phyloP scores from a whole-genome alignment of 73 alveolate genomes.

The Blepharisma stoltei region DNA sequence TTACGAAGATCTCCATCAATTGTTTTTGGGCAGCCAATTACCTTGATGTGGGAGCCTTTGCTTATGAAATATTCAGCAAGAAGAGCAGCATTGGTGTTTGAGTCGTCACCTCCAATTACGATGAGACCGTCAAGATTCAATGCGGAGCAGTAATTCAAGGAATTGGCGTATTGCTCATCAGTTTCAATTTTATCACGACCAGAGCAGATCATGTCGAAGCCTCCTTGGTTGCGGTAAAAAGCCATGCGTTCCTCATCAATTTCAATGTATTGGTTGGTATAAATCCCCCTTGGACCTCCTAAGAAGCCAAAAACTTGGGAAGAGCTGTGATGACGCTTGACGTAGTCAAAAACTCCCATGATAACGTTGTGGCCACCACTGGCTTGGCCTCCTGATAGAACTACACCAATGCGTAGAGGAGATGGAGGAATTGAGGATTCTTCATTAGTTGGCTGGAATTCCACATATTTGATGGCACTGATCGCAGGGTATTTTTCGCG shows the following conservation, averaged over 20 bases:
- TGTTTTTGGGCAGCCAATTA: constrained; percentile 97
- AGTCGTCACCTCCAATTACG: constrained; percentile 98
- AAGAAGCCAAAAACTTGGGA: constrained; percentile 89
- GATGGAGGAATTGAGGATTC: constrained; percentile 26
- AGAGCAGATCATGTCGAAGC: constrained; percentile 95
- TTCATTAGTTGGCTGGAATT: constrained; percentile 32
- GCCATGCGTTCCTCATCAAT: constrained; percentile 86
- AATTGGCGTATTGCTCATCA: constrained; percentile 47
- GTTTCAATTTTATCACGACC: constrained; percentile 80
- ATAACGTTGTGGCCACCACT: constrained; percentile 99
- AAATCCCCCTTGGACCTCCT: constrained; percentile 95
- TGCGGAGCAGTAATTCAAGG: constrained; percentile 41
- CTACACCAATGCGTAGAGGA: constrained; percentile 48
- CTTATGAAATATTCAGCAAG: constrained; percentile 93
- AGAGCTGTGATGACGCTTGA: constrained; percentile 73
- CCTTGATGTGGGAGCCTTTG: constrained; percentile 74
- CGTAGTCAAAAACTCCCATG: constrained; percentile 90
- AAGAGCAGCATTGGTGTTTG: constrained; percentile 96
- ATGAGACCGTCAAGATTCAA: constrained; percentile 93
- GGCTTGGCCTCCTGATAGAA: constrained; percentile 93
- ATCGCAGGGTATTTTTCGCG: constrained; percentile 45
- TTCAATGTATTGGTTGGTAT: constrained; percentile 81
- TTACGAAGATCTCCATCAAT: constrained; percentile 98
- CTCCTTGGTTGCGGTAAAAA: constrained; percentile 96
- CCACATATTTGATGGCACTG: constrained; percentile 29